Conservation (phyloP, 257 asterid genomes). For the Solanum raphanifolium region DNA sequence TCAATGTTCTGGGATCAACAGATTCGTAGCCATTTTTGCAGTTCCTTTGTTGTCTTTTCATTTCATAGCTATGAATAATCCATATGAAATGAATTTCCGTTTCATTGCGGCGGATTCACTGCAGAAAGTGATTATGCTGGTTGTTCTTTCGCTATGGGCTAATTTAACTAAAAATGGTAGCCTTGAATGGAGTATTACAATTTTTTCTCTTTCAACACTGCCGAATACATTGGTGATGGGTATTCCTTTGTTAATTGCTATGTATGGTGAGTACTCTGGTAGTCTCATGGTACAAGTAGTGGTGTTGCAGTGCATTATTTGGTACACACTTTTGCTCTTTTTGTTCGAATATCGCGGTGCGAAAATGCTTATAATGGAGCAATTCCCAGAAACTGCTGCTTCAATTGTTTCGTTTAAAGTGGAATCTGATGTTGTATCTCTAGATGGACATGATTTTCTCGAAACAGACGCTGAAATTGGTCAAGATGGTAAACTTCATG, state of each 20-base stretch:
- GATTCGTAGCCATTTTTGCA: conserved; percentile 84
- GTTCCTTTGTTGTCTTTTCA: conserved; percentile 88
- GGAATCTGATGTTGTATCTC: conserved; percentile 87
- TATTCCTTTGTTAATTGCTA: conserved; percentile 70
- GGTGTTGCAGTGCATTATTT: conserved; percentile 78
- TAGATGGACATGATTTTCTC: conserved; percentile 88
- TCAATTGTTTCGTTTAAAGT: conserved; percentile 82
- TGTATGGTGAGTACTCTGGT: conserved; percentile 70
- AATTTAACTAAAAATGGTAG: conserved; percentile 58
- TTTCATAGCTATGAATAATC: conserved; percentile 63
- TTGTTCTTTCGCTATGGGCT: conserved; percentile 53
- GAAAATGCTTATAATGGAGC: conserved; percentile 71
- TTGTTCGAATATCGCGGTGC: conserved; percentile 86
- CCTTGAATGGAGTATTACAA: conserved; percentile 84
- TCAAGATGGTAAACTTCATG: conserved; percentile 82
- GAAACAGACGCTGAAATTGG: conserved; percentile 89
- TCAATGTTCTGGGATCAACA: conserved; percentile 91
- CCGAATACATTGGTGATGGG: conserved; percentile 96
- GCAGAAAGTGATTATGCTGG: conserved; percentile 71
- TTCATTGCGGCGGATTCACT: conserved; percentile 86
- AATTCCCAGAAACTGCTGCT: conserved; percentile 86
- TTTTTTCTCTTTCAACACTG: conserved; percentile 71
- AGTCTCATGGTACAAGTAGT: conserved; percentile 74
- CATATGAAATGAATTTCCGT: conserved; percentile 68
- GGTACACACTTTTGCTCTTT: conserved; percentile 78